These are phyloP conservation scores for Cystobasidium slooffiae DNA, from an alignment of 1,284 basidiomycete species.

Conservation along the genomic window DNA sequence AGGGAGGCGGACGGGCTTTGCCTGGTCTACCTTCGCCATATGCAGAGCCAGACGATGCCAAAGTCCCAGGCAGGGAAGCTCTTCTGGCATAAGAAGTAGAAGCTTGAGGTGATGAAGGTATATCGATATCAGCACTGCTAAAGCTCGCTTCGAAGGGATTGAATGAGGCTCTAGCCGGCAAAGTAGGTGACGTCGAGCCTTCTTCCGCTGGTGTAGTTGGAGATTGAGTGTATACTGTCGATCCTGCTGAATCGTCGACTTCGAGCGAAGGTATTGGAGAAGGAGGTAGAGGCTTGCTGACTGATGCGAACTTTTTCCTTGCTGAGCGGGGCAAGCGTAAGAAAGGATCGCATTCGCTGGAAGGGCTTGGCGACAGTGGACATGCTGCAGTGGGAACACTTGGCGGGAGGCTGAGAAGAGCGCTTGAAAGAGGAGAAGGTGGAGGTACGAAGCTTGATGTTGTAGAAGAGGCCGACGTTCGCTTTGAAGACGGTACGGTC, in stretches of 20 bases:
- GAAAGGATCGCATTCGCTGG: constrained; percentile 28
- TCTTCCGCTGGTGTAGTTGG: constrained; percentile 7
- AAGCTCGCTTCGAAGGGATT: constrained; percentile 44
- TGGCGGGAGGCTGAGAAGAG: neutral
- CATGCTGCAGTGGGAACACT: neutral
- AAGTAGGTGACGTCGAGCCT: neutral
- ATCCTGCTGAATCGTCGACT: constrained; percentile 14
- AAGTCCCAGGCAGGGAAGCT: constrained; percentile 16
- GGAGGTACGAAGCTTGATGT: constrained; percentile 6
- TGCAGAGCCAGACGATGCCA: neutral
- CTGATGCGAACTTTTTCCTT: neutral
- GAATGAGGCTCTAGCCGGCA: neutral
- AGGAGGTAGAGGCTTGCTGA: constrained; percentile 4
- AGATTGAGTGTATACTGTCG: constrained; percentile 22
- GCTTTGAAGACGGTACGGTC: constrained; percentile 21
- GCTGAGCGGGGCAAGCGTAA: constrained; percentile 13
- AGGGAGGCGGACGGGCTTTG: constrained; percentile 28
- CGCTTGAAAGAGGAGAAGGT: neutral
- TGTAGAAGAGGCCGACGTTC: constrained; percentile 1
- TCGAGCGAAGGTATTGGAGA: constrained; percentile 21
- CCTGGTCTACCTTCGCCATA: neutral
- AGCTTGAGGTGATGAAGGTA: neutral
- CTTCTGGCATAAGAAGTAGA: neutral
- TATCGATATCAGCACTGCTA: neutral
- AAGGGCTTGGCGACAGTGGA: constrained; percentile 11